Evolutionary conservation across 2,329 filamentous ascomycete genomes (phyloP).

Genomic region (Colletotrichum sp.): DNA sequence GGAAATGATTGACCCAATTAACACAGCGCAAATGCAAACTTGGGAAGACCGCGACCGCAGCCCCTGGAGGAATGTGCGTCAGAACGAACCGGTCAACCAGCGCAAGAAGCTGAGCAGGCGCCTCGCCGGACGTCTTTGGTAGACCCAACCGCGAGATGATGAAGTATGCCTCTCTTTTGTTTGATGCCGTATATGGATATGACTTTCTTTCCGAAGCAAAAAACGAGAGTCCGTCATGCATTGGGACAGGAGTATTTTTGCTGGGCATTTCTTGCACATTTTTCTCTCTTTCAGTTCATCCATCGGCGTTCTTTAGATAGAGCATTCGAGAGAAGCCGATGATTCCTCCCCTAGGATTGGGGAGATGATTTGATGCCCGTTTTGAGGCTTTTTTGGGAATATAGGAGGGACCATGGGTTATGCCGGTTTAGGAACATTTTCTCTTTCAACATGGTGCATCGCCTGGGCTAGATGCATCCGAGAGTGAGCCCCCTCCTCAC

Average conservation of each 20-base stretch:
- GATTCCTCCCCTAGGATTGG: not conserved
- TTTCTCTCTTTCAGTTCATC: not conserved
- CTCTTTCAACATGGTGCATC: not conserved
- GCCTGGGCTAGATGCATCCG: not conserved
- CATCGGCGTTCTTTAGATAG: slow-evolving; percentile 14
- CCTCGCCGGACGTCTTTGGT: slow-evolving; percentile 37
- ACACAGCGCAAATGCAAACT: slow-evolving; percentile 54
- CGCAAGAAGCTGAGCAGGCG: slow-evolving; percentile 46
- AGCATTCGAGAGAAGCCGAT: slow-evolving; percentile 7
- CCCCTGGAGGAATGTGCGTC: slow-evolving; percentile 46
- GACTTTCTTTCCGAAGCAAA: not conserved
- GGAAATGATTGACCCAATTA: not conserved
- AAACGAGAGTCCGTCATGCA: slow-evolving; percentile 11
- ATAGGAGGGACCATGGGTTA: not conserved
- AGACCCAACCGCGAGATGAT: not conserved
- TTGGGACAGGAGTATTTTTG: slow-evolving; percentile 12
- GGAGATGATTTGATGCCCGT: not conserved
- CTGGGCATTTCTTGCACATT: not conserved
- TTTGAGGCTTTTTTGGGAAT: not conserved
- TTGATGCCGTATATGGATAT: not conserved
- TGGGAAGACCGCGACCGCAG: slow-evolving; percentile 56
- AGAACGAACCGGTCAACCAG: slow-evolving; percentile 35
- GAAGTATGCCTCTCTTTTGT: not conserved
- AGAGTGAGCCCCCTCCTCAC: not conserved
- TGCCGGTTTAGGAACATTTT: not conserved